Conservation (phyloP, 2,329 filamentous ascomycete species). For the Paraphoma chrysanthemicola region DNA sequence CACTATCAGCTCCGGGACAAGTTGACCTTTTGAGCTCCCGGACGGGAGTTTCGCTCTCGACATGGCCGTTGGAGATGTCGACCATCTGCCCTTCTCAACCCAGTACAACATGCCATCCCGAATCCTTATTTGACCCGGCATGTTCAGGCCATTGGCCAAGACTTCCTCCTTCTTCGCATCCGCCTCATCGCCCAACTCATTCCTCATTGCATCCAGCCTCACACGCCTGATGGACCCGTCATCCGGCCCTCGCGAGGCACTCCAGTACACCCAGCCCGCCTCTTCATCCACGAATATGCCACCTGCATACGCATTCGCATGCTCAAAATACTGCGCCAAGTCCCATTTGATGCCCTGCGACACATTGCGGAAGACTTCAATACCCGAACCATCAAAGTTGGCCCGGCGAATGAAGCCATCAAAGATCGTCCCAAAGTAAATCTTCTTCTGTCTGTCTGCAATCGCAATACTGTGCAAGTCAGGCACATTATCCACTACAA, state of each 20-base stretch:
- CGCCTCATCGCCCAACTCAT: background rate
- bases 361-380: slow-evolving; percentile 13
- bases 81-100: slow-evolving; percentile 13
- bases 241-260: slow-evolving; percentile 4
- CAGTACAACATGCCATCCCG: slow-evolving; percentile 7
- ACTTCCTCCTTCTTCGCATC: slow-evolving; percentile 5
- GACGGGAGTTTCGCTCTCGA: background rate
- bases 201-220: background rate
- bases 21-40: background rate
- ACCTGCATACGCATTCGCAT: slow-evolving; percentile 6
- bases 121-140: slow-evolving; percentile 16
- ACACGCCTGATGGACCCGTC: slow-evolving; percentile 15
- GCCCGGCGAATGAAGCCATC: slow-evolving; percentile 12
- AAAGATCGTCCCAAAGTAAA: slow-evolving; percentile 14
- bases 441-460: slow-evolving; percentile 8
- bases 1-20: slow-evolving; percentile 4
- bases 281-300: slow-evolving; percentile 16
- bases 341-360: slow-evolving; percentile 10
- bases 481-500: slow-evolving; percentile 1
- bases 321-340: background rate
- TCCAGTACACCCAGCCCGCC: slow-evolving; percentile 20
- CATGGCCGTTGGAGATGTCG: slow-evolving; percentile 11
- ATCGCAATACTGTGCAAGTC: slow-evolving; percentile 8
- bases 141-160: slow-evolving; percentile 8
- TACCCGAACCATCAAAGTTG: slow-evolving; percentile 12